Conservation (phyloP, 257 asterid genomes). For the Capsicum rhomboideum region DNA sequence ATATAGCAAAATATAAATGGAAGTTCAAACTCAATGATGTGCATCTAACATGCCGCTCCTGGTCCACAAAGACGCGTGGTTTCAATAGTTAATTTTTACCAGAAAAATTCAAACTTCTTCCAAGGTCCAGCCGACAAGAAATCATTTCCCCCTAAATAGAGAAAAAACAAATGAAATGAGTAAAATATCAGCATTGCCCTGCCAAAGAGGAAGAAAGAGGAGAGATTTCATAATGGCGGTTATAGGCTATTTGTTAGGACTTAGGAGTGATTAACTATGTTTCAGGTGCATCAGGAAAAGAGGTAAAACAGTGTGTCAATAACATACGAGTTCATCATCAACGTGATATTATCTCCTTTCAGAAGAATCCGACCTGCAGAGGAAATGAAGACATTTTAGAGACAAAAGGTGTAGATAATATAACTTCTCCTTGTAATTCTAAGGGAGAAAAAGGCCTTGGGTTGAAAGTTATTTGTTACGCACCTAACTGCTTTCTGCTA, state of each 20-base stretch:
- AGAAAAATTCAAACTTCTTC: background rate
- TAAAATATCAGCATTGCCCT: background rate
- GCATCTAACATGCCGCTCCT: background rate
- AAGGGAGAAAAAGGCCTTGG: background rate
- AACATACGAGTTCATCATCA: constrained; percentile 5
- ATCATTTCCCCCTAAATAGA: background rate
- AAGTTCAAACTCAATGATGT: background rate
- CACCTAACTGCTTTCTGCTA: constrained; percentile 2
- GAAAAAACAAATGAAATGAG: background rate
- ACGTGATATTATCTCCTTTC: constrained; percentile 4
- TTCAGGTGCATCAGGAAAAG: background rate
- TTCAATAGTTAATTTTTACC: background rate
- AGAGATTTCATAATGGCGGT: background rate
- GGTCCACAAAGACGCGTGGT: background rate
- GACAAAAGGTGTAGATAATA: background rate
- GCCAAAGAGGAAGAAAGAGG: background rate
- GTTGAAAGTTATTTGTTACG: background rate
- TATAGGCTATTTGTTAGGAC: background rate
- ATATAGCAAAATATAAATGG: background rate
- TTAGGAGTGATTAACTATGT: background rate
- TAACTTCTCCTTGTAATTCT: background rate
- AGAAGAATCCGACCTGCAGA: background rate
- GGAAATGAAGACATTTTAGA: background rate
- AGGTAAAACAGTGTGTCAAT: background rate
- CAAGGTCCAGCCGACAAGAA: background rate